Percentiles rank a stretch among this genome's conserved stretches.
Evolutionary conservation across 2,329 filamentous ascomycete species (phyloP).

Genomic region (Alternaria ethzedia): DNA sequence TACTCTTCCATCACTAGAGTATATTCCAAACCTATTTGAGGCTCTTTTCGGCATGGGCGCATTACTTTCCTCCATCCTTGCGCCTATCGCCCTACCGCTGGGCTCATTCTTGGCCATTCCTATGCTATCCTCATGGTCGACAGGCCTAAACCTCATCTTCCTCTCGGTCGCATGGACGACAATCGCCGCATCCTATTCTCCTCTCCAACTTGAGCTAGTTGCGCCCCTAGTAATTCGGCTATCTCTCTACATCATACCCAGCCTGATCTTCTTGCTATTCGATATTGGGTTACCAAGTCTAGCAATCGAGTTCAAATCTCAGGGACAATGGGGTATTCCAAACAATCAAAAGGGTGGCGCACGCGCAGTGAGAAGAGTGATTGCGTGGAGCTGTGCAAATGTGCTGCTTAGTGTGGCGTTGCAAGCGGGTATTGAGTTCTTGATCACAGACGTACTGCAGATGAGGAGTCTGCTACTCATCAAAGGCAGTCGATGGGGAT

Average conservation of each 20-base stretch:
- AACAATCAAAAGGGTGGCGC: slow-evolving; percentile 47
- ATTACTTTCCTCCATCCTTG: slow-evolving; percentile 36
- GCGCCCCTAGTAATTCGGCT: slow-evolving; percentile 72
- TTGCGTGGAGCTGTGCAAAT: slow-evolving; percentile 63
- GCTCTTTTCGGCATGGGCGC: slow-evolving; percentile 30
- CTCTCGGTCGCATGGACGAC: slow-evolving; percentile 92
- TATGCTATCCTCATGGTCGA: slow-evolving; percentile 75
- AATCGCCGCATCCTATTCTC: slow-evolving; percentile 76
- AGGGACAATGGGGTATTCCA: slow-evolving; percentile 61
- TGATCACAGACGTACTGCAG: slow-evolving; percentile 61
- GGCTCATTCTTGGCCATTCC: slow-evolving; percentile 74
- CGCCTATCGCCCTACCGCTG: slow-evolving; percentile 49
- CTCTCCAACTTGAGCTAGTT: slow-evolving; percentile 75
- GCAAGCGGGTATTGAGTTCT: slow-evolving; percentile 63
- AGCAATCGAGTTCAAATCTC: slow-evolving; percentile 71
- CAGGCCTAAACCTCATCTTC: slow-evolving; percentile 83
- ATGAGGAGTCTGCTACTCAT: slow-evolving; percentile 65
- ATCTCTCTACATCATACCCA: slow-evolving; percentile 75
- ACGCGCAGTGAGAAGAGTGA: slow-evolving; percentile 56
- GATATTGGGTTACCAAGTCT: slow-evolving; percentile 74
- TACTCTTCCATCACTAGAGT: not conserved
- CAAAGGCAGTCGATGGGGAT: slow-evolving; percentile 62
- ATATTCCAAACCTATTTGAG: not conserved
- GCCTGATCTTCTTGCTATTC: slow-evolving; percentile 73
- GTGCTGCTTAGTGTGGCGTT: slow-evolving; percentile 59